Conservation (phyloP, 2,329 filamentous ascomycete species). For the Penicillium sp. region DNA sequence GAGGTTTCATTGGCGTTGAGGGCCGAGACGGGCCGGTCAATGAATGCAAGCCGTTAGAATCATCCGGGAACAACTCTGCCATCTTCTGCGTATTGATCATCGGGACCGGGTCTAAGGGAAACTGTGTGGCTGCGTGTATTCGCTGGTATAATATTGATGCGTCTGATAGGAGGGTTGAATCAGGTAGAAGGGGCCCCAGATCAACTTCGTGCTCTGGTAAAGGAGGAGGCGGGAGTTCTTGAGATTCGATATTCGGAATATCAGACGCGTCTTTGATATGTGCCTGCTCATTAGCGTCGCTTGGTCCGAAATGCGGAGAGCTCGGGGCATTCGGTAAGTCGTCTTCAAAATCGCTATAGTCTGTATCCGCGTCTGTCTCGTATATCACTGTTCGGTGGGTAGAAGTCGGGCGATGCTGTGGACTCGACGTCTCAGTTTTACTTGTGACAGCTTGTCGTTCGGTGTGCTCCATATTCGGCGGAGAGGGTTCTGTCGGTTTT, state of each 20-base stretch:
- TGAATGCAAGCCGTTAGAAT: constrained; percentile 26
- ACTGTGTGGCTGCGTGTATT: constrained; percentile 42
- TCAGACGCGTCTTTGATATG: constrained; percentile 18
- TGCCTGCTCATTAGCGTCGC: not conserved
- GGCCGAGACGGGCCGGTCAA: constrained; percentile 12
- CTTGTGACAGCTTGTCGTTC: not conserved
- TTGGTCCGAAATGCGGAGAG: constrained; percentile 11
- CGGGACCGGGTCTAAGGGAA: constrained; percentile 42
- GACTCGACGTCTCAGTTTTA: not conserved
- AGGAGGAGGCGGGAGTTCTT: constrained; percentile 36
- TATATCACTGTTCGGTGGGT: constrained; percentile 43
- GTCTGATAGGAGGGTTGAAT: constrained; percentile 39
- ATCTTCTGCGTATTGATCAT: constrained; percentile 42
- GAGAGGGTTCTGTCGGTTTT: not conserved
- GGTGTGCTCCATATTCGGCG: not conserved
- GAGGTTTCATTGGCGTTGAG: constrained; percentile 17
- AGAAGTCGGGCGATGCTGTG: constrained; percentile 7
- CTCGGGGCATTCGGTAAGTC: constrained; percentile 22
- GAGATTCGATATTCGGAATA: constrained; percentile 32
- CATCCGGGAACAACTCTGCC: constrained; percentile 44
- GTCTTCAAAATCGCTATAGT: constrained; percentile 38
- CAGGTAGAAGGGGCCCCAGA: constrained; percentile 28
- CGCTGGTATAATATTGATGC: constrained; percentile 45
- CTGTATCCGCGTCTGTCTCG: constrained; percentile 48
- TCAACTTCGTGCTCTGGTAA: constrained; percentile 30